Percentiles rank a stretch among this genome's conserved stretches.
phyloP scores from a whole-genome alignment of 805 yeast species.

The Starmerella sp. region DNA sequence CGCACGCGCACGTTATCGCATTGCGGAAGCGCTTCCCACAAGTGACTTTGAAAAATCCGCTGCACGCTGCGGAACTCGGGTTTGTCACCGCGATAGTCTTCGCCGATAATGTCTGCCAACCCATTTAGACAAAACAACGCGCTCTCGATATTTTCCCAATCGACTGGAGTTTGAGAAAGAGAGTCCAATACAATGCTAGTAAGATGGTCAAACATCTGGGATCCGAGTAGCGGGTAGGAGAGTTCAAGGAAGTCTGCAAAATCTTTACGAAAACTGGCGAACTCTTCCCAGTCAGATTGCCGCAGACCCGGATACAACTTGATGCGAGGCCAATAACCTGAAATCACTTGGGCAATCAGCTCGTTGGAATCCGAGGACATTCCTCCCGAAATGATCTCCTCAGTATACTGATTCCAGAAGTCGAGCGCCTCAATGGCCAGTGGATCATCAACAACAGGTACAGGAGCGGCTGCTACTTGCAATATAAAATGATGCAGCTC shows the following conservation, averaged over 20 bases:
- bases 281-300: constrained; percentile 38
- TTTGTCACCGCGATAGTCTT: constrained; percentile 14
- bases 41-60: constrained; percentile 25
- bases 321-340: constrained; percentile 58
- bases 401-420: constrained; percentile 29
- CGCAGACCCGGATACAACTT: constrained; percentile 30
- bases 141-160: constrained; percentile 43
- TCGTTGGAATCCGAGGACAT: constrained; percentile 30
- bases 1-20: constrained; percentile 28
- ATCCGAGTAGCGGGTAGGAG: constrained; percentile 54
- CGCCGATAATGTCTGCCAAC: constrained; percentile 42
- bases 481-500: constrained; percentile 15
- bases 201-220: constrained; percentile 38
- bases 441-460: constrained; percentile 25
- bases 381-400: constrained; percentile 27
- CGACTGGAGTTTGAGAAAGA: constrained; percentile 2
- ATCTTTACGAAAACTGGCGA: constrained; percentile 56
- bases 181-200: constrained; percentile 18
- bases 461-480: constrained; percentile 11
- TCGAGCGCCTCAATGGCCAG: constrained; percentile 26
- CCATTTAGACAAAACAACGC: constrained; percentile 48
- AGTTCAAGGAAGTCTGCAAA: constrained; percentile 68
- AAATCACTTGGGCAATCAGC: constrained; percentile 33
- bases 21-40: constrained; percentile 25
- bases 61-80: constrained; percentile 27